Evolutionary conservation across 495 filamentous ascomycete species (phyloP), one percentile per base, ranked within the genome.

Genomic region (Aspergillus cristatus): DNA sequence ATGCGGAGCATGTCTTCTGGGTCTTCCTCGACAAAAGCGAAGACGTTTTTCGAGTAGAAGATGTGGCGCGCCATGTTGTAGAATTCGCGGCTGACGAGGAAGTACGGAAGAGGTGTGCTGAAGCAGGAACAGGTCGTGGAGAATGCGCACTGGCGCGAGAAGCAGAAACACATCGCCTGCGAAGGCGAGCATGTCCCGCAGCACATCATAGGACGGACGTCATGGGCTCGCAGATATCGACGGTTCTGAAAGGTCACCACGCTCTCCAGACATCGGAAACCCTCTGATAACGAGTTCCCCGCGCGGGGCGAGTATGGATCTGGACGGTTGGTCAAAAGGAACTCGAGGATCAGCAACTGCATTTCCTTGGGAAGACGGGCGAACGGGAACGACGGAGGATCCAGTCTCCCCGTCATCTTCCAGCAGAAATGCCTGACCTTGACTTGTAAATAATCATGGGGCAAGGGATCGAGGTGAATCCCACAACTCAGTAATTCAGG

Each of bases 311-410:
- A n/a, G 30, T 28, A 48, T 1, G 50, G 41, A 28, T 52, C 52
- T 2, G 28, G 28, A 14, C 42, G 43, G 28, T 40, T 34, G 18
- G 41, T 35, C 16, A 59, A 31, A 11, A 50, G 25, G 20, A 48
- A 18, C 18, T 55, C 45, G 5, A 56, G 44, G 28, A 59, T 32
- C 37, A 54, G 37, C 15, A 47, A 35, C 34, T 59, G 53, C 12
- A 59, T 37, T 33, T 59, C 55, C 22, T 46, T 48, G 6, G 55
- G 55, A n/a, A 59, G 46, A 12, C 41, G 32, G 24, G 40, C 30
- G 32, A 47, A 59, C 0, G 45, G 50, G 36, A 56, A 59, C 0
- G 39, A 14, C 13, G 32, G 29, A 33, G 20, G 25, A 11, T 38
- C 10, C 16, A 48, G 28, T 8, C 43, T 47, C 17, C 22, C 32